These are phyloP conservation scores for Diutina neorugosa DNA, from an alignment of 1,139 yeast genomes.

Conservation along the genomic window DNA sequence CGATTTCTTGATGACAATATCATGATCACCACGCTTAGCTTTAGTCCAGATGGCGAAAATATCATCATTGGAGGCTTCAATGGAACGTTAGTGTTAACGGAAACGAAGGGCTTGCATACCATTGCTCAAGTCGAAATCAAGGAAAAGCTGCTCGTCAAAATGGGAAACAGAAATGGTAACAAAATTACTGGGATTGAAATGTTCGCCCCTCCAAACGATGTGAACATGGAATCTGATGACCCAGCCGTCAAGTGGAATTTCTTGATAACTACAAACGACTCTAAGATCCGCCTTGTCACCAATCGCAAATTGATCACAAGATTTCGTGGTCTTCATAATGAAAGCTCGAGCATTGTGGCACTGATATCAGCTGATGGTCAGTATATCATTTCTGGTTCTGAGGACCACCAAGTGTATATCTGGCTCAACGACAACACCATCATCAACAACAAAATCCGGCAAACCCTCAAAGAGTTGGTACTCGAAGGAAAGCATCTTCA, in stretches of 20 bases:
- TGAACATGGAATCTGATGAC: conserved; percentile 5
- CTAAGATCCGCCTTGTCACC: conserved; percentile 58
- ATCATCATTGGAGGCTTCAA: conserved; percentile 73
- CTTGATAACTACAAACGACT: conserved; percentile 67
- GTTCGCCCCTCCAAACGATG: conserved; percentile 12
- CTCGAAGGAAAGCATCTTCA: conserved; percentile 19
- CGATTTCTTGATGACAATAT: conserved; percentile 40
- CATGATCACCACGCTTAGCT: conserved; percentile 56
- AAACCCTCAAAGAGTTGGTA: conserved; percentile 23
- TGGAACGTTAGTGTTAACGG: conserved; percentile 54
- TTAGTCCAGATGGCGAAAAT: conserved; percentile 57
- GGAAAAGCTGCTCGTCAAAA: conserved; percentile 16
- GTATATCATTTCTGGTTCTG: conserved; percentile 48
- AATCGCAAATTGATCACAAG: conserved; percentile 48
- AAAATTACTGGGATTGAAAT: conserved; percentile 31
- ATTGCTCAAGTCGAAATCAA: conserved; percentile 43
- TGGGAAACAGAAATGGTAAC: conserved; percentile 21
- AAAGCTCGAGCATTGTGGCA: conserved; percentile 62
- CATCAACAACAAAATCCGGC: conserved; percentile 25
- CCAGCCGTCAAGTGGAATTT: conserved; percentile 20
- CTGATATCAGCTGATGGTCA: conserved; percentile 42
- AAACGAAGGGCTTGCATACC: conserved; percentile 52
- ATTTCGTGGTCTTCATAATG: conserved; percentile 64
- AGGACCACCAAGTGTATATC: conserved; percentile 59
- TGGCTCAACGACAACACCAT: conserved; percentile 45